A percentile compares a stretch with the other conserved stretches of the same genome.
These are phyloP conservation scores for Ammopiptanthus mongolicus DNA, from an alignment of 306 rosid genomes.

Conservation along the genomic window DNA sequence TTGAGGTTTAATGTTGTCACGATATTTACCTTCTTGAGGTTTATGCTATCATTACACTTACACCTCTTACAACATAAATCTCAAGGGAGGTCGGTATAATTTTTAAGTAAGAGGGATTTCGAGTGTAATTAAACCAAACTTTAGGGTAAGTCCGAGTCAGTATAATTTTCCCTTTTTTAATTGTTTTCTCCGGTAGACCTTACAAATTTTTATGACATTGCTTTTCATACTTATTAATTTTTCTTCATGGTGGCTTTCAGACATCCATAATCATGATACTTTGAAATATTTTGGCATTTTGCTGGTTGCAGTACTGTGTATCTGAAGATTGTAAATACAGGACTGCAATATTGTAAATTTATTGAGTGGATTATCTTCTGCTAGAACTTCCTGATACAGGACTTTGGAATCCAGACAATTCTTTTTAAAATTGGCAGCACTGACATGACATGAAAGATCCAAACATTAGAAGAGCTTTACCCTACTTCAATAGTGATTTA, in stretches of 20 bases:
- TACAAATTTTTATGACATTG: not conserved
- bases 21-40: no score
- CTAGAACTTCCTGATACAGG: not conserved
- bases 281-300: not conserved
- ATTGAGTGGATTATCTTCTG: not conserved
- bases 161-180: not conserved
- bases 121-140: no score
- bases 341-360: not conserved
- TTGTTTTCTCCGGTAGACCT: no score
- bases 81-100: no score
- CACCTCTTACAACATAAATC: no score
- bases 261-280: not conserved
- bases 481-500: no score
- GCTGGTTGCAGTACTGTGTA: slow-evolving; percentile 7
- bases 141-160: not conserved
- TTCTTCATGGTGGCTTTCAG: not conserved
- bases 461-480: not conserved
- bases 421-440: no score
- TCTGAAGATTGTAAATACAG: not conserved
- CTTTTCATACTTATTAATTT: not conserved
- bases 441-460: not conserved
- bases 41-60: no score
- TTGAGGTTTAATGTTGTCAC: no score
- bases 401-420: no score
- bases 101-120: no score